These are phyloP conservation scores for Mucor saturninus DNA, from an alignment of 371 early-diverging fungal species.

Conservation along the genomic window DNA sequence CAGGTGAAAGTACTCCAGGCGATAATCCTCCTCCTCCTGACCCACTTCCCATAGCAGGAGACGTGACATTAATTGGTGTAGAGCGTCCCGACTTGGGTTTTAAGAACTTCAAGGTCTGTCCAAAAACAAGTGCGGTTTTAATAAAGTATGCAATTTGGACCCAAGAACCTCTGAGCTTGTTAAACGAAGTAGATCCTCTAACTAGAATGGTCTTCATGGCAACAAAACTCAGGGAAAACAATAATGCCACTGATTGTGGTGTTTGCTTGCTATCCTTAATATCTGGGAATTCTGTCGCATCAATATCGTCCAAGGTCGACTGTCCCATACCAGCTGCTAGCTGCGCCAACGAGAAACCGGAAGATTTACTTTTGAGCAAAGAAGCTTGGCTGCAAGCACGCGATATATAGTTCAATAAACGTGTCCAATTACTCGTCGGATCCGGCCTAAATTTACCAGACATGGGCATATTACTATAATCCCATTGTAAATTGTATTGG, in stretches of 20 bases:
- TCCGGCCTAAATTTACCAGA: conserved; percentile 32
- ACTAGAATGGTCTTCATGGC: conserved; percentile 64
- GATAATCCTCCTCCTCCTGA: conserved; percentile 12
- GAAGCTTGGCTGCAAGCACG: conserved; percentile 46
- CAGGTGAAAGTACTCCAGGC: conserved; percentile 17
- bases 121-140: conserved; percentile 44
- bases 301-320: conserved; percentile 15
- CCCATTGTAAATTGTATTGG: conserved; percentile 47
- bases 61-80: conserved; percentile 13
- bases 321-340: conserved; percentile 30
- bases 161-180: conserved; percentile 52
- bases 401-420: conserved; percentile 42
- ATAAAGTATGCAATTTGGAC: conserved; percentile 45
- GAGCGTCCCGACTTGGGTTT: conserved; percentile 25
- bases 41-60: not conserved
- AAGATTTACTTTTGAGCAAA: conserved; percentile 37
- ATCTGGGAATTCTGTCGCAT: conserved; percentile 30
- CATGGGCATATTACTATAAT: conserved; percentile 30
- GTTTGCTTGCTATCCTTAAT: conserved; percentile 44
- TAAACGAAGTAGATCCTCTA: conserved; percentile 49
- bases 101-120: conserved; percentile 30
- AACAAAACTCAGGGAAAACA: conserved; percentile 54
- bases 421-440: conserved; percentile 48
- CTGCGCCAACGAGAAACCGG: conserved; percentile 49
- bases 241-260: conserved; percentile 31